phyloP scores from a whole-genome alignment of 2,329 filamentous ascomycete genomes.

The Verticillium albo-atrum region DNA sequence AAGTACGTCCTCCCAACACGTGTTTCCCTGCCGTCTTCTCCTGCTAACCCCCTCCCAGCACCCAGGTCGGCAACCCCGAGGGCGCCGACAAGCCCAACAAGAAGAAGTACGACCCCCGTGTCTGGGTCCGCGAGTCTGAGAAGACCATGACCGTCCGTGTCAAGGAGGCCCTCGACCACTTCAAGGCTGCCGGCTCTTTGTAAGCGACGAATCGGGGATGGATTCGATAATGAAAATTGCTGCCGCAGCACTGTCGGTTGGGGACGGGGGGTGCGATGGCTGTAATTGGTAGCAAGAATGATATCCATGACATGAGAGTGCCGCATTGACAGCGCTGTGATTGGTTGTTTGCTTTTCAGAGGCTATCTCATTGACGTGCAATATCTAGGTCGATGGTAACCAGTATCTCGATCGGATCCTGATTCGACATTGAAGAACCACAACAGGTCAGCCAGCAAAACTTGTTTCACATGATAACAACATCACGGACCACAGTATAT shows the following conservation, averaged over 20 bases:
- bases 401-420: not conserved
- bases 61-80: conserved; percentile 89
- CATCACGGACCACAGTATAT: too few relatives aligned
- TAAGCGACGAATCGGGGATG: conserved; percentile 38
- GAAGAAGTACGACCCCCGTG: conserved; percentile 82
- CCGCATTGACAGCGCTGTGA: too few relatives aligned
- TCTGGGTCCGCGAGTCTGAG: conserved; percentile 96
- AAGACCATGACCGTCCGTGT: conserved; percentile 91
- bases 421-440: too few relatives aligned
- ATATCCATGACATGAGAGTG: not conserved
- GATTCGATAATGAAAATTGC: not conserved
- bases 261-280: not conserved
- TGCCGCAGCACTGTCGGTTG: not conserved
- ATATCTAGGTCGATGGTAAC: too few relatives aligned
- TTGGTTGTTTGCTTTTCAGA: too few relatives aligned
- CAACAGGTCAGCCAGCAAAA: too few relatives aligned
- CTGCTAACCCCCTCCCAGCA: conserved; percentile 32
- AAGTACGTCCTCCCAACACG: conserved; percentile 2
- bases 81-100: conserved; percentile 98
- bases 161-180: conserved; percentile 78
- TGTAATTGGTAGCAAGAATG: not conserved
- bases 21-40: not conserved
- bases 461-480: too few relatives aligned
- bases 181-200: conserved; percentile 77
- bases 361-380: too few relatives aligned